Percentiles rank a stretch among this genome's conserved stretches.
Conservation (phyloP, 768 basidiomycete genomes). For the Leccinum sublutescens region DNA sequence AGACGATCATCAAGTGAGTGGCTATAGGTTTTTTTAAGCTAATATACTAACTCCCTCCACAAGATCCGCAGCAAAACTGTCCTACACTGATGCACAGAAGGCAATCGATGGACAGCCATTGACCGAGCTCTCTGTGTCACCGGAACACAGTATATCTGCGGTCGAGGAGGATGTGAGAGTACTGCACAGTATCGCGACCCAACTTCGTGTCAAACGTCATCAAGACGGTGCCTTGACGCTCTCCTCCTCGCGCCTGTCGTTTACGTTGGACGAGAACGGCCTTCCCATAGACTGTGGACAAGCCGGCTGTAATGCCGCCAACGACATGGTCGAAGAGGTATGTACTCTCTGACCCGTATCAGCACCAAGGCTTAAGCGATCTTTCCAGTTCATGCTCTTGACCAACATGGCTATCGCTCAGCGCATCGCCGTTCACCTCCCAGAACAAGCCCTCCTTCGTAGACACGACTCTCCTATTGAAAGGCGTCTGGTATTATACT, state of each 20-base stretch:
- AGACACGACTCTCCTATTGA: conserved; percentile 93
- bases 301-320: conserved; percentile 65
- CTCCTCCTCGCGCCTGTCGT: conserved; percentile 67
- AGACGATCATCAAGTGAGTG: conserved; percentile 83
- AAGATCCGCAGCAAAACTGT: conserved; percentile 84
- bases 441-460: conserved; percentile 95
- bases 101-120: conserved; percentile 75
- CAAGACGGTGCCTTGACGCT: conserved; percentile 78
- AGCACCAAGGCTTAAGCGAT: conserved; percentile 3
- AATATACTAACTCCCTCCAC: conserved; percentile 3
- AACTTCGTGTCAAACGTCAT: conserved; percentile 69
- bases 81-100: conserved; percentile 79
- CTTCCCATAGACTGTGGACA: conserved; percentile 77
- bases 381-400: conserved; percentile 83
- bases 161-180: conserved; percentile 75
- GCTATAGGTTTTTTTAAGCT: neutral
- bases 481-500: conserved; percentile 65
- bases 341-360: conserved; percentile 10
- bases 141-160: conserved; percentile 57
- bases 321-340: conserved; percentile 88
- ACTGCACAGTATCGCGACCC: conserved; percentile 67
- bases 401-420: conserved; percentile 90
- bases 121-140: conserved; percentile 47
- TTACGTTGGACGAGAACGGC: conserved; percentile 77
- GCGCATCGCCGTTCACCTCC: conserved; percentile 88